Evolutionary conservation across 2,329 filamentous ascomycete genomes (phyloP).

Genomic region (Calonectria fujianensis): DNA sequence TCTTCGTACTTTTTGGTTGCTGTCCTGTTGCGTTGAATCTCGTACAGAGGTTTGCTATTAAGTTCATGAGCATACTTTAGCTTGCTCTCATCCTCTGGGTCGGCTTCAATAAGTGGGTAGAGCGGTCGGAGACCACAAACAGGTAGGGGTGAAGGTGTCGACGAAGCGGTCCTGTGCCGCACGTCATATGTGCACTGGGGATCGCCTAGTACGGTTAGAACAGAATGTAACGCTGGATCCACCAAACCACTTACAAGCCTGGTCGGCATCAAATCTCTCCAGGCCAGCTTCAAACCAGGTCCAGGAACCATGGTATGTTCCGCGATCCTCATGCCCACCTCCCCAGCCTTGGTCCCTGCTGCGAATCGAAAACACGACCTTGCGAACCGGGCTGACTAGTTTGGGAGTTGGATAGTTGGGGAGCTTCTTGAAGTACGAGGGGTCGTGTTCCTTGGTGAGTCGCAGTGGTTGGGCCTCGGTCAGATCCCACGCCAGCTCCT

Average conservation of each 20-base stretch:
- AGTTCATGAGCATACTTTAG: slow-evolving; percentile 63
- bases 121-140: slow-evolving; percentile 62
- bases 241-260: slow-evolving; percentile 52
- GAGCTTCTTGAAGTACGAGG: slow-evolving; percentile 57
- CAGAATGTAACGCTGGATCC: fast-evolving
- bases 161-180: slow-evolving; percentile 49
- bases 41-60: slow-evolving; percentile 58
- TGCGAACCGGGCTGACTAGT: slow-evolving; percentile 72
- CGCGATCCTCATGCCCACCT: slow-evolving; percentile 55
- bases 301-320: slow-evolving; percentile 69
- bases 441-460: slow-evolving; percentile 53
- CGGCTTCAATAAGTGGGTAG: slow-evolving; percentile 55
- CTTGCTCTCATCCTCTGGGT: slow-evolving; percentile 45
- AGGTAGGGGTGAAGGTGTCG: slow-evolving; percentile 53
- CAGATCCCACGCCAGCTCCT: slow-evolving; percentile 57
- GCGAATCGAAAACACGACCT: slow-evolving; percentile 75
- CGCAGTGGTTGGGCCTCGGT: slow-evolving; percentile 56
- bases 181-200: slow-evolving; percentile 56
- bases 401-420: slow-evolving; percentile 63
- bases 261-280: slow-evolving; percentile 70
- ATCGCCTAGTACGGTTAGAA: slow-evolving; percentile 53
- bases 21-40: slow-evolving; percentile 69
- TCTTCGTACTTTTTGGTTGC: slow-evolving; percentile 60
- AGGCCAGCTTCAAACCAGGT: slow-evolving; percentile 80
- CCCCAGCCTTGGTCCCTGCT: slow-evolving; percentile 78